phyloP scores from a whole-genome alignment of 305 asterid species.

The Fraxinus paxiana region DNA sequence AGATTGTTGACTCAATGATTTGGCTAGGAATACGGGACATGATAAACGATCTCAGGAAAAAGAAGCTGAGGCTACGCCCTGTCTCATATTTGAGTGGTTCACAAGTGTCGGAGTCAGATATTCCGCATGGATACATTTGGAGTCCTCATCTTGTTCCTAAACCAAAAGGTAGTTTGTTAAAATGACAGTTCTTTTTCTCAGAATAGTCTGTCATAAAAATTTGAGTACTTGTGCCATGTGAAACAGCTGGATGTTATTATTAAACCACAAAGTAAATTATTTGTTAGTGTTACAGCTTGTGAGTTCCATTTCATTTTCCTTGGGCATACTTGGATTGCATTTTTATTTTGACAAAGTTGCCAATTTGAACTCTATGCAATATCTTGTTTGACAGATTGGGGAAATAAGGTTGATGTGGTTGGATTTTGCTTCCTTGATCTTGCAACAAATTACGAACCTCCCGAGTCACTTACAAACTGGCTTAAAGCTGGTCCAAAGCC shows the following conservation, averaged over 20 bases:
- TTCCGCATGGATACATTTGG: constrained; percentile 96
- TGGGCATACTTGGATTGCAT: neutral
- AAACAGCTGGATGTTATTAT: constrained; percentile 1
- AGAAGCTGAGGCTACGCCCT: constrained; percentile 79
- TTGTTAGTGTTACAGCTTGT: constrained; percentile 1
- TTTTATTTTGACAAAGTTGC: constrained; percentile 18
- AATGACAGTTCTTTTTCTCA: constrained; percentile 20
- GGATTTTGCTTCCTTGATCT: constrained; percentile 99
- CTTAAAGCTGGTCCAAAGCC: constrained; percentile 90
- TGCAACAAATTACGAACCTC: constrained; percentile 80
- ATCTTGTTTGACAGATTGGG: constrained; percentile 43
- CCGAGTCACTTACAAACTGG: constrained; percentile 75
- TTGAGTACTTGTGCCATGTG: constrained; percentile 12
- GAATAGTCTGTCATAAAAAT: neutral
- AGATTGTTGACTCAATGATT: constrained; percentile 87
- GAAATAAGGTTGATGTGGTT: constrained; percentile 48
- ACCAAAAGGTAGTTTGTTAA: constrained; percentile 66
- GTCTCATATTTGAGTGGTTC: constrained; percentile 90
- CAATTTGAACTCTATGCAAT: constrained; percentile 26
- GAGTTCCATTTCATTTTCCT: constrained; percentile 2
- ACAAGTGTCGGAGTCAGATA: constrained; percentile 68
- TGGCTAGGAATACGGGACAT: constrained; percentile 97
- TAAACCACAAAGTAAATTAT: constrained; percentile 1
- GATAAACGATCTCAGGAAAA: constrained; percentile 88
- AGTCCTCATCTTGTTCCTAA: constrained; percentile 99